A percentile compares a stretch with the other conserved stretches of the same genome.
phyloP scores from a whole-genome alignment of 352 stramenopile species.

The Globisporangium takayamanum region DNA sequence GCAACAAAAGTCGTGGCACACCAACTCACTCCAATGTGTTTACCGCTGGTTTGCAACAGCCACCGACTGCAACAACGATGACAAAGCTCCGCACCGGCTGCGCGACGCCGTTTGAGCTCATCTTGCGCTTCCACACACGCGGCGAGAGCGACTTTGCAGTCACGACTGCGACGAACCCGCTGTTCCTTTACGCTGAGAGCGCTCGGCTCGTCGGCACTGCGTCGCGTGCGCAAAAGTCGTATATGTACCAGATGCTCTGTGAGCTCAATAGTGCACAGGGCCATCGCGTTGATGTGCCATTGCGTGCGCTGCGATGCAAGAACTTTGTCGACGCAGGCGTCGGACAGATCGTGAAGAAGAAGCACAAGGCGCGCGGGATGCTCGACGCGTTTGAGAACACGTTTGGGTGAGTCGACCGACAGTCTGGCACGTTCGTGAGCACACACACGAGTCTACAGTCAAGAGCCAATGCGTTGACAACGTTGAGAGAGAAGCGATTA shows the following conservation, averaged over 20 bases:
- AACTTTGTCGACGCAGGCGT: conserved; percentile 55
- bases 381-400: conserved; percentile 30
- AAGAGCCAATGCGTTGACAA: not conserved
- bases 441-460: not conserved
- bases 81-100: conserved; percentile 31
- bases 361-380: conserved; percentile 19
- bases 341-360: conserved; percentile 50
- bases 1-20: not conserved
- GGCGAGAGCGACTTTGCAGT: conserved; percentile 18
- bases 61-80: conserved; percentile 46
- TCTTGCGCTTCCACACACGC: conserved; percentile 41
- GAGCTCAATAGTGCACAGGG: conserved; percentile 49
- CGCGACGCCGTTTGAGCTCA: conserved; percentile 44
- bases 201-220: conserved; percentile 41
- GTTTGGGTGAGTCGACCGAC: conserved; percentile 8
- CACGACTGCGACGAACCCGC: conserved; percentile 10
- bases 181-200: conserved; percentile 68
- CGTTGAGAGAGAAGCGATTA: no score
- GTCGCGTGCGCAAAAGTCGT: conserved; percentile 33
- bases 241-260: conserved; percentile 43
- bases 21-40: not conserved
- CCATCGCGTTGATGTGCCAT: conserved; percentile 41
- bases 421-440: no score
- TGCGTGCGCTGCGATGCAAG: conserved; percentile 55
- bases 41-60: conserved; percentile 5